Percentiles rank a stretch among this genome's conserved stretches.
phyloP scores from a whole-genome alignment of 768 basidiomycete genomes.

The Dendrothele bispora region DNA sequence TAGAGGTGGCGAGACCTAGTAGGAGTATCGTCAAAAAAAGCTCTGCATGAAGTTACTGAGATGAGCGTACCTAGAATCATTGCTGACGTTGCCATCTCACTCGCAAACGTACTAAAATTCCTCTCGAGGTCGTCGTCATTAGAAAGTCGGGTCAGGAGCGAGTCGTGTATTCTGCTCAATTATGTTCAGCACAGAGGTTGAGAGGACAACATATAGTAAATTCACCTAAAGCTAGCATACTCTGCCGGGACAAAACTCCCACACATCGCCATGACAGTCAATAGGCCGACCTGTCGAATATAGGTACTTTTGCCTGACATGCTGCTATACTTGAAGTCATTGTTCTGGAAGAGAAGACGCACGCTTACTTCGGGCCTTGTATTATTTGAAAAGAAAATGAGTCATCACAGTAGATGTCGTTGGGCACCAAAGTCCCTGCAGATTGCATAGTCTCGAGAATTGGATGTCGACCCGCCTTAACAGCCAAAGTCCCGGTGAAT shows the following conservation, averaged over 20 bases:
- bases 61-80: slow-evolving; percentile 75
- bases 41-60: background rate
- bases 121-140: slow-evolving; percentile 94
- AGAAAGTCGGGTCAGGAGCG: slow-evolving; percentile 82
- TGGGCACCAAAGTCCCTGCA: slow-evolving; percentile 73
- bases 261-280: slow-evolving; percentile 85
- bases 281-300: slow-evolving; percentile 80
- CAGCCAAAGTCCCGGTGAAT: slow-evolving; percentile 85
- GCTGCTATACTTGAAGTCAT: background rate
- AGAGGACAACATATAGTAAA: background rate
- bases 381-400: slow-evolving; percentile 88
- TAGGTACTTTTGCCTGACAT: slow-evolving; percentile 87
- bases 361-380: slow-evolving; percentile 81
- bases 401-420: slow-evolving; percentile 88
- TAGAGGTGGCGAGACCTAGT: slow-evolving; percentile 66
- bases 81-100: slow-evolving; percentile 89
- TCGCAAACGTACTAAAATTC: slow-evolving; percentile 90
- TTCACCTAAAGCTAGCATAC: slow-evolving; percentile 84
- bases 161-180: slow-evolving; percentile 67
- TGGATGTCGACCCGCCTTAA: slow-evolving; percentile 89
- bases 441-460: slow-evolving; percentile 75
- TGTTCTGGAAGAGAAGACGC: background rate
- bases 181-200: background rate
- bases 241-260: slow-evolving; percentile 93
- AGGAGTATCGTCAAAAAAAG: slow-evolving; percentile 2